A percentile compares a stretch with the other conserved stretches of the same genome.
Evolutionary conservation across 1,284 basidiomycete genomes (phyloP).

Genomic region (Ceratobasidium papillatum): DNA sequence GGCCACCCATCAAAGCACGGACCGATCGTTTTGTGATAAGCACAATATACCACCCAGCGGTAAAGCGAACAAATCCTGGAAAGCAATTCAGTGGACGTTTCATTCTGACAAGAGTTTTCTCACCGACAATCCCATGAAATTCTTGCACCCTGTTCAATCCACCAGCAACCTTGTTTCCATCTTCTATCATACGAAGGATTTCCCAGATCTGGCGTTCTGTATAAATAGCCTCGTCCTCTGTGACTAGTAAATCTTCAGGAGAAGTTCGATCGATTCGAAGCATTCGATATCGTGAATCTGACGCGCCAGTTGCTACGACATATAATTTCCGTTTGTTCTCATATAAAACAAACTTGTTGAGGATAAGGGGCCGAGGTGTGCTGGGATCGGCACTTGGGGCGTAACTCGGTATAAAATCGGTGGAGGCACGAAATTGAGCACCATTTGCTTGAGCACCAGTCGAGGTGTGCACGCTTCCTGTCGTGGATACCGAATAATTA

Average conservation of each 20-base stretch:
- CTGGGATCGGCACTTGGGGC: slow-evolving; percentile 29
- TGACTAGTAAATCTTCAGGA: slow-evolving; percentile 74
- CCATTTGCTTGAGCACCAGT: neutral
- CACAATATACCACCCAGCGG: slow-evolving; percentile 92
- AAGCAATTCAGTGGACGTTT: neutral
- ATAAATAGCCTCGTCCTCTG: slow-evolving; percentile 90
- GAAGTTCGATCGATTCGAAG: slow-evolving; percentile 91
- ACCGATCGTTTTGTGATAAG: slow-evolving; percentile 89
- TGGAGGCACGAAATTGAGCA: slow-evolving; percentile 4
- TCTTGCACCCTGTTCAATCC: slow-evolving; percentile 84
- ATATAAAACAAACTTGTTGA: slow-evolving; percentile 91
- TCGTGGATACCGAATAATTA: slow-evolving; percentile 16
- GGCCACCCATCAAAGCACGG: slow-evolving; percentile 93
- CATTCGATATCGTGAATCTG: slow-evolving; percentile 85
- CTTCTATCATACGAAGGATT: slow-evolving; percentile 92
- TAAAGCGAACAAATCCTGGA: slow-evolving; percentile 87
- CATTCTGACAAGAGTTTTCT: slow-evolving; percentile 47
- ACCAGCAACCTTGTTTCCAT: slow-evolving; percentile 89
- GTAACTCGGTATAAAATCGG: slow-evolving; percentile 17
- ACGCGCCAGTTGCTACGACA: slow-evolving; percentile 86
- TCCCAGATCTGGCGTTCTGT: slow-evolving; percentile 87
- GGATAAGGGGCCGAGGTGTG: slow-evolving; percentile 16
- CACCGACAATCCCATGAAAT: slow-evolving; percentile 82
- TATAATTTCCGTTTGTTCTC: slow-evolving; percentile 89
- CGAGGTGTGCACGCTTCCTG: slow-evolving; percentile 11